phyloP scores from a whole-genome alignment of 2,329 filamentous ascomycete species.

The Microcera coccophila region DNA sequence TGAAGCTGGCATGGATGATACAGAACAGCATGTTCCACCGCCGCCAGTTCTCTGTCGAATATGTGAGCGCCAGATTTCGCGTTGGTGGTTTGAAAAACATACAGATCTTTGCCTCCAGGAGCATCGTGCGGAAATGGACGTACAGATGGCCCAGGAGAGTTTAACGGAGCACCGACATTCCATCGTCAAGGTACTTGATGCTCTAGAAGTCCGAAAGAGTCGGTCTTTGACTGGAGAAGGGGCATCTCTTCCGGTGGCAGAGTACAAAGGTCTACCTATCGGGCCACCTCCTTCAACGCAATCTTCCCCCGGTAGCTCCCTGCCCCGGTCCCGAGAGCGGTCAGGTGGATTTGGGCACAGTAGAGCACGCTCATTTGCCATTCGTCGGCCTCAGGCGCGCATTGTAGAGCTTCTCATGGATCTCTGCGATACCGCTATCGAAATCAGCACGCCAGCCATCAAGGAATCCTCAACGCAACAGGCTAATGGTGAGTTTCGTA shows the following conservation, averaged over 20 bases:
- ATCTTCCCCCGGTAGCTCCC: slow-evolving; percentile 67
- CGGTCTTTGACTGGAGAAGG: slow-evolving; percentile 57
- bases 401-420: slow-evolving; percentile 95
- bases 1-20: slow-evolving; percentile 74
- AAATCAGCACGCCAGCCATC: slow-evolving; percentile 90
- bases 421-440: slow-evolving; percentile 89
- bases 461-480: slow-evolving; percentile 70
- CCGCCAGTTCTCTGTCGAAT: slow-evolving; percentile 93
- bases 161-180: slow-evolving; percentile 88
- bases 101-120: slow-evolving; percentile 94
- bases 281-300: slow-evolving; percentile 69
- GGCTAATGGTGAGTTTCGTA: slow-evolving; percentile 72
- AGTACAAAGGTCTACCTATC: slow-evolving; percentile 86
- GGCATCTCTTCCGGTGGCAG: slow-evolving; percentile 55
- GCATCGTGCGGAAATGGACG: slow-evolving; percentile 94
- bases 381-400: slow-evolving; percentile 81
- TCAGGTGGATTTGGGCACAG: slow-evolving; percentile 76
- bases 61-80: slow-evolving; percentile 92
- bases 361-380: slow-evolving; percentile 82
- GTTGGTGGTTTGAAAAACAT: slow-evolving; percentile 99
- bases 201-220: slow-evolving; percentile 74
- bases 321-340: slow-evolving; percentile 67
- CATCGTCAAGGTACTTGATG: slow-evolving; percentile 93
- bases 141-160: slow-evolving; percentile 91
- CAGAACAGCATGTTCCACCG: slow-evolving; percentile 72